Conservation (phyloP, 2,329 filamentous ascomycete species). For the Fusarium sp. region DNA sequence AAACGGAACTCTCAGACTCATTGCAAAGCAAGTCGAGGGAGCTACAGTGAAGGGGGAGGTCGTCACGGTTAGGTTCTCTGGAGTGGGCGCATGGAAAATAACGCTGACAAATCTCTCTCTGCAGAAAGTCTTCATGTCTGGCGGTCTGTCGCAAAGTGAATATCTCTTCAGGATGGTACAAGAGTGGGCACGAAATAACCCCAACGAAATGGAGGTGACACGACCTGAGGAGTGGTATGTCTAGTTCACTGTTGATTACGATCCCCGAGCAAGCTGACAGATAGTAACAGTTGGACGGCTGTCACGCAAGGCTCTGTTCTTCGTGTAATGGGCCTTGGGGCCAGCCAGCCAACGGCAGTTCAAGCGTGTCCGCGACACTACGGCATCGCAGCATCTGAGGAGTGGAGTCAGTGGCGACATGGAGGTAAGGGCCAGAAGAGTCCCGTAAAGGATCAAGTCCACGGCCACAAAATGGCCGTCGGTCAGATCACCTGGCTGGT, state of each 20-base stretch:
- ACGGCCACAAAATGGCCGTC: neutral
- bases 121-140: conserved; percentile 5
- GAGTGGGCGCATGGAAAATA: neutral
- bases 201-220: neutral
- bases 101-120: neutral
- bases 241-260: neutral
- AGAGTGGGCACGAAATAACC: neutral
- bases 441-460: neutral
- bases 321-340: conserved; percentile 1
- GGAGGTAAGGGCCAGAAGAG: neutral
- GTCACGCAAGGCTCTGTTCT: conserved; percentile 6
- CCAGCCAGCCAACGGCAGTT: neutral
- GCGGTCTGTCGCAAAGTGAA: conserved; percentile 1
- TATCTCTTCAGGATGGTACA: neutral
- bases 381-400: neutral
- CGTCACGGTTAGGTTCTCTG: neutral
- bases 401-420: conserved; percentile 2
- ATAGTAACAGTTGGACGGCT: neutral
- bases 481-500: neutral
- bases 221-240: conserved; percentile 4
- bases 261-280: neutral
- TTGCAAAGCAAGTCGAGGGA: conserved; percentile 4
- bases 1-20: neutral
- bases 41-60: neutral
- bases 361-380: neutral